Evolutionary conservation across 108 stramenopile species (phyloP), one percentile per base, ranked within the genome.

Genomic region (Cyclostephanos invisitatus): DNA sequence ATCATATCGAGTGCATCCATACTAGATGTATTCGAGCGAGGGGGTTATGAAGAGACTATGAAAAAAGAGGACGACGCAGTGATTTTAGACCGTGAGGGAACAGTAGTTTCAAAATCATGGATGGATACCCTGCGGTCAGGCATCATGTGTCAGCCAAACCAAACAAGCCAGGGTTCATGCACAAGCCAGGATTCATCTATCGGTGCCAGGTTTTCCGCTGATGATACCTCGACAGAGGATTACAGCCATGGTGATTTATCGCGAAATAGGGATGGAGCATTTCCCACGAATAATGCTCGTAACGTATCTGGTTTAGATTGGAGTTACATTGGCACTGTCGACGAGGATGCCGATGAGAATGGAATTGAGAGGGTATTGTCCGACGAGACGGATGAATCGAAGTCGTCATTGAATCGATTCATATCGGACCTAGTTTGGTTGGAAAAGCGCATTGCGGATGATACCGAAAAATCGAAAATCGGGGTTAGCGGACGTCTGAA

Each of bases 361-460:
- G 58, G 18, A 0, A 60, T 74, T 15, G 25, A 28, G 35, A 7
- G 47, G 10, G 2, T 32, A 27, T 48, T n/a, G 24, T 74, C 73
- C 0, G 54, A 77, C 44, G 70, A 66, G 20, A 71, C 49, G 3
- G 57, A 61, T 49, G 56, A 59, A 46, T 59, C 77, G 42, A 46
- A 38, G 28, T 53, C 68, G 11, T 71, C 70, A 18, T 48, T 67
- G 8, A 80, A 62, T 49, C 56, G 63, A 37, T 73, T 80, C 42
- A 80, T 81, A 27, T 72, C 70, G 24, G 92, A 94, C 76, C 77
- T 91, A 22, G 83, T 88, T 0, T 94, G 90, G 92, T 72, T 94
- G 8, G 89, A 91, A 49, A 84, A 80, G 67, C 89, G 87, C 61
- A 89, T 94, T 61, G 84, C 89, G 9, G 84, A 81, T 60, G 87